Evolutionary conservation across 768 basidiomycete genomes (phyloP).

Genomic region (Tremella mesenterica): DNA sequence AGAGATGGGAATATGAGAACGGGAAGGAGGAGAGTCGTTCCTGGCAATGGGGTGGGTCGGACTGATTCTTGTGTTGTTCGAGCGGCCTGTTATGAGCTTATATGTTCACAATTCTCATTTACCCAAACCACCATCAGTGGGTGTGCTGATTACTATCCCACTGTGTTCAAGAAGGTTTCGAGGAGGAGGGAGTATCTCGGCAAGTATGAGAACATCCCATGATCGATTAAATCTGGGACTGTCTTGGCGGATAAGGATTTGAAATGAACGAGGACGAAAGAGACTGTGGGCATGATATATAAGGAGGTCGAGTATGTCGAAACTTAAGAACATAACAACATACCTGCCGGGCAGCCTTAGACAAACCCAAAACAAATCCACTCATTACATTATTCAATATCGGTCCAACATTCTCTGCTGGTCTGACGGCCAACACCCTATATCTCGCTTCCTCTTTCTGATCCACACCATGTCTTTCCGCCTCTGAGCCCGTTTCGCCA

Average conservation of each 20-base stretch:
- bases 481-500: neutral
- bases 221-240: neutral
- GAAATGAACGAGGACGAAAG: neutral
- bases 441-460: slow-evolving; percentile 7
- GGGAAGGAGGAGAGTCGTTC: slow-evolving; percentile 17
- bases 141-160: neutral
- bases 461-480: neutral
- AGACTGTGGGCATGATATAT: neutral
- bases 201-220: neutral
- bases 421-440: slow-evolving; percentile 21
- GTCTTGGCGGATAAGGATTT: neutral
- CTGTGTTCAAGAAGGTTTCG: neutral
- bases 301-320: too few relatives aligned
- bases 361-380: slow-evolving; percentile 35
- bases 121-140: neutral
- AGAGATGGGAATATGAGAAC: slow-evolving; percentile 16
- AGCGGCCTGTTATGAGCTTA: slow-evolving; percentile 14
- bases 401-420: slow-evolving; percentile 17
- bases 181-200: neutral
- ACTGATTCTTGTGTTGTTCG: slow-evolving; percentile 21
- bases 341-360: slow-evolving; percentile 32
- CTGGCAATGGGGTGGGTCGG: slow-evolving; percentile 28
- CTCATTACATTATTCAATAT: slow-evolving; percentile 29
- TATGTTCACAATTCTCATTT: neutral
- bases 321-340: slow-evolving; percentile 9